Evolutionary conservation across 2,329 filamentous ascomycete genomes (phyloP).

Genomic region (Basipetospora chlamydospora): DNA sequence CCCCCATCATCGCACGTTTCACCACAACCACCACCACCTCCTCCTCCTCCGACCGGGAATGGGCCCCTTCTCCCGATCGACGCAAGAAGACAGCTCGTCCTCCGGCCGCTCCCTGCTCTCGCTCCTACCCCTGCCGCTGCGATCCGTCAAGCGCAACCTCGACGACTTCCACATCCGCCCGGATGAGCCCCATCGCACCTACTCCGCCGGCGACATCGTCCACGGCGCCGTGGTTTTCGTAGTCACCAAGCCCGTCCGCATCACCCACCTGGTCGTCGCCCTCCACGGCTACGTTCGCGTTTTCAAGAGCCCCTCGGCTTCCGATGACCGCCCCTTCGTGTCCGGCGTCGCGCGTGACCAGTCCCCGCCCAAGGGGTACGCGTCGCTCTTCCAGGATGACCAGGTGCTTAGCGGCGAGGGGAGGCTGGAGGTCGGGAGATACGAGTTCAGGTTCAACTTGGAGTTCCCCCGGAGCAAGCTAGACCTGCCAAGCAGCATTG

Average conservation of each 20-base stretch:
- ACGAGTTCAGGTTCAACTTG: constrained; percentile 67
- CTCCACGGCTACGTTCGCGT: constrained; percentile 70
- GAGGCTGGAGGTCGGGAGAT: constrained; percentile 56
- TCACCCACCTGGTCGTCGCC: constrained; percentile 67
- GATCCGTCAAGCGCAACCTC: constrained; percentile 44
- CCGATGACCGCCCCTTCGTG: constrained; percentile 24
- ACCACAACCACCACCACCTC: not conserved
- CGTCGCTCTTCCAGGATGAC: constrained; percentile 73
- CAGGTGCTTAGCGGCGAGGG: constrained; percentile 67
- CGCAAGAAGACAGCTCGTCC: constrained; percentile 5
- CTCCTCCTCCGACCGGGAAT: constrained; percentile 4
- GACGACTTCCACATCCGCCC: constrained; percentile 67
- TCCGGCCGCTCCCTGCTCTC: constrained; percentile 4
- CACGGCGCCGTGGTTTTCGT: constrained; percentile 58
- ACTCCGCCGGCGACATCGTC: constrained; percentile 60
- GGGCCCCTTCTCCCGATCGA: constrained; percentile 4
- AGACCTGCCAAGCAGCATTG: constrained; percentile 78
- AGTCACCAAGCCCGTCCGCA: constrained; percentile 57
- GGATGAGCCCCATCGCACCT: constrained; percentile 64
- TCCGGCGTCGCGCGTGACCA: constrained; percentile 20
- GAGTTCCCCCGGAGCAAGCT: constrained; percentile 49
- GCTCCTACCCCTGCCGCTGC: constrained; percentile 1
- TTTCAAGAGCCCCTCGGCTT: constrained; percentile 52
- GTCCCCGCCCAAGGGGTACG: constrained; percentile 44
- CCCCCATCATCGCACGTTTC: not conserved